Base-by-base conservation (phyloP, 1,139 yeast genomes). In the Kodamaea plutei region DNA sequence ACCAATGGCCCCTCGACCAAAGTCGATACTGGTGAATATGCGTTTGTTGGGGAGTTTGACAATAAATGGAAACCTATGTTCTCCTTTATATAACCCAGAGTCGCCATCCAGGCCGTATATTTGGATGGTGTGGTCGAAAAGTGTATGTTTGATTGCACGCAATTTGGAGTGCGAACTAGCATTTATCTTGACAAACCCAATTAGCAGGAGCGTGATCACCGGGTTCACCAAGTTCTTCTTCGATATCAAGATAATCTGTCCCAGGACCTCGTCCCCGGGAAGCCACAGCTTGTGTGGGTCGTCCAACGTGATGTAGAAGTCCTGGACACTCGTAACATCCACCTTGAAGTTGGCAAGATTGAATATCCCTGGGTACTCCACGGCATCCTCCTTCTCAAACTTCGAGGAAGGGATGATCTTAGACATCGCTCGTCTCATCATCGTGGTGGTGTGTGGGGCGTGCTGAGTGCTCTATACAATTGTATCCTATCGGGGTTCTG, bases 41-140 rank as follows among this genome's bases (percentile, higher is more conserved):
- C 84, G 71, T 44, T 74, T 77, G 43, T 69, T 70, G 2, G 96
- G 95, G 17, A 88, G 64, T 41, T 75, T 79, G 26, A 87, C 84
- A 30, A 82, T 76, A 48, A 88, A 88, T 9, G 95, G 95, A 52
- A 88, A 88, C 23, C 85, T 63, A 54, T 88, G 96, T 48, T 84
- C 91, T 17, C 96, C 96, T 43, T 78, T 77, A 27, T 76, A 73
- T 15, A 82, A 51, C 0, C 85, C 85, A 5, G 33, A 20, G 24
- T 26, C 30, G 15, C 30, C 66, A 7, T 19, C 20, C n/a, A 20
- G 28, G 1, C 93, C 94, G 58, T 82, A 84, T n/a, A 85, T 69
- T 25, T 65, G 58, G 10, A 81, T 74, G 7, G 79, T 69, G 47
- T 80, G 87, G 36, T 79, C 74, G 56, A 84, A 79, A 17, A 85